These are phyloP conservation scores for Colletotrichum sp. DNA, from an alignment of 2,329 filamentous ascomycete species.

Conservation along the genomic window DNA sequence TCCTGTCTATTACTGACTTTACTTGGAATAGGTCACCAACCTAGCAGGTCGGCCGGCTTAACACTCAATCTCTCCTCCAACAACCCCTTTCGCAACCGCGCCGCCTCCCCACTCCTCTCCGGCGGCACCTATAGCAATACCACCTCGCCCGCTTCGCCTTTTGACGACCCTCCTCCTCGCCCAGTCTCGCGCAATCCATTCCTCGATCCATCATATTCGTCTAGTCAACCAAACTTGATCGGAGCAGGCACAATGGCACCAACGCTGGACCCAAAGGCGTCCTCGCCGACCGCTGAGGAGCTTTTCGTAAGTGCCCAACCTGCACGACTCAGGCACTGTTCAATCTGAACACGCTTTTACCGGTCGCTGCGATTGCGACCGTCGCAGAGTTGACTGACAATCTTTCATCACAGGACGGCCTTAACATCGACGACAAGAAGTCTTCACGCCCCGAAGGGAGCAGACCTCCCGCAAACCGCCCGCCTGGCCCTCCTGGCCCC, in stretches of 20 bases:
- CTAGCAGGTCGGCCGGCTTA: constrained; percentile 53
- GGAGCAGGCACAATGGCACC: constrained; percentile 57
- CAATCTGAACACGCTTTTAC: neutral
- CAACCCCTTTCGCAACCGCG: constrained; percentile 81
- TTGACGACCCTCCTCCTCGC: constrained; percentile 63
- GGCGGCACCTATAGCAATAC: constrained; percentile 35
- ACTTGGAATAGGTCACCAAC: constrained; percentile 40
- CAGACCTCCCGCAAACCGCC: constrained; percentile 40
- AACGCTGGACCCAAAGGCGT: constrained; percentile 48
- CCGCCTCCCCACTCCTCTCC: constrained; percentile 58
- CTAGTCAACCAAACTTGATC: constrained; percentile 33
- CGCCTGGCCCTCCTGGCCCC: constrained; percentile 42
- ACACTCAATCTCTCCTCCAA: constrained; percentile 77
- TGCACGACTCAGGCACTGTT: neutral
- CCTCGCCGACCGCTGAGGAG: constrained; percentile 67
- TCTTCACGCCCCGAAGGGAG: constrained; percentile 31
- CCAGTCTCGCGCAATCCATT: constrained; percentile 79
- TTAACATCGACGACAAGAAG: constrained; percentile 68
- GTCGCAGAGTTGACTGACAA: neutral
- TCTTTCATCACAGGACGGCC: constrained; percentile 59
- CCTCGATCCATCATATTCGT: constrained; percentile 59
- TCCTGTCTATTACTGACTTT: constrained; percentile 20
- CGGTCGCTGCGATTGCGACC: neutral
- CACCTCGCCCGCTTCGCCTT: constrained; percentile 57
- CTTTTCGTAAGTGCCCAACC: constrained; percentile 71